Conservation (phyloP, 2,329 filamentous ascomycete genomes). For the Periglandula ipomoeae region DNA sequence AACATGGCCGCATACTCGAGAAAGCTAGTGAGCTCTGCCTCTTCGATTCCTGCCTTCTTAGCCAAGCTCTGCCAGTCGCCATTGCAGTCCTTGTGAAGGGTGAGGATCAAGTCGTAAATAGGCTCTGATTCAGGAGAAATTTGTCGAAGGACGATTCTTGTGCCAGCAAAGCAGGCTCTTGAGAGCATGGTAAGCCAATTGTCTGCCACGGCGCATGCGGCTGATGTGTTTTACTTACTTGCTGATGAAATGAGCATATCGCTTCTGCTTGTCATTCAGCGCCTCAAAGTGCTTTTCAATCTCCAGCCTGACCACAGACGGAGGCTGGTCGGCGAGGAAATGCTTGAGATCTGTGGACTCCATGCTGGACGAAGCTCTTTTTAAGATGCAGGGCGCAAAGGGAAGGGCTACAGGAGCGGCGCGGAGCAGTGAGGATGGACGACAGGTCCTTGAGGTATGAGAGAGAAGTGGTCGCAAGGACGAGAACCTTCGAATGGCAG, state of each 20-base stretch:
- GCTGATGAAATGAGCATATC: constrained; percentile 86
- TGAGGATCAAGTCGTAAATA: constrained; percentile 73
- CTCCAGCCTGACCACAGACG: constrained; percentile 75
- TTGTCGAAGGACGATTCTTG: constrained; percentile 69
- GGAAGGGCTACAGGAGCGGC: neutral
- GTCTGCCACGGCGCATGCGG: neutral
- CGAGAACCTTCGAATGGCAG: constrained; percentile 26
- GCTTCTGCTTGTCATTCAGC: constrained; percentile 65
- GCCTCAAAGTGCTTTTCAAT: constrained; percentile 90
- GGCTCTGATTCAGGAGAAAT: constrained; percentile 72
- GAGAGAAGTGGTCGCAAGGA: constrained; percentile 21
- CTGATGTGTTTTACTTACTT: constrained; percentile 40
- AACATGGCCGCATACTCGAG: constrained; percentile 72
- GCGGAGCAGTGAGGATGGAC: constrained; percentile 11
- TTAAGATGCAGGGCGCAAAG: neutral
- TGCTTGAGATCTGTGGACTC: constrained; percentile 55
- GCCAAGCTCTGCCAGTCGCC: constrained; percentile 66
- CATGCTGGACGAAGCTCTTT: constrained; percentile 33
- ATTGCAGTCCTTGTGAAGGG: constrained; percentile 54
- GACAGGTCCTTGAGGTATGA: constrained; percentile 13
- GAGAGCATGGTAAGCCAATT: neutral
- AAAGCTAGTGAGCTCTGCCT: constrained; percentile 57
- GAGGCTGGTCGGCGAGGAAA: constrained; percentile 86
- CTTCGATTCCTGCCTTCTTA: constrained; percentile 52
- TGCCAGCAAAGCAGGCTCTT: constrained; percentile 69